Evolutionary conservation across 1,284 basidiomycete species (phyloP).

Genomic region (Apiotrichum domesticum): DNA sequence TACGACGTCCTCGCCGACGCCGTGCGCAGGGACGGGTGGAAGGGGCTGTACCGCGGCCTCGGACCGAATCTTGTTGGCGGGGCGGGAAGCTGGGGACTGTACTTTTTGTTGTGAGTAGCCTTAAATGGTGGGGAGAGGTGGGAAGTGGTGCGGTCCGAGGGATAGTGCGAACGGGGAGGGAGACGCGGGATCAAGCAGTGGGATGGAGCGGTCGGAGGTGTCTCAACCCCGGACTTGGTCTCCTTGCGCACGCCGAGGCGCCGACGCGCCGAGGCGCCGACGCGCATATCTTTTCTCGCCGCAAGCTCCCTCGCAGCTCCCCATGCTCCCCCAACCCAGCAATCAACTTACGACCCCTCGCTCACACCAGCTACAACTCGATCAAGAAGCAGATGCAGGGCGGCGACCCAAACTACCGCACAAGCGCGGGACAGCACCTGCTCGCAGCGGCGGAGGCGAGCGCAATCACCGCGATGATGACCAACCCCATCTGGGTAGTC

Average conservation of each 20-base stretch:
- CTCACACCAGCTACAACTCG: constrained; percentile 73
- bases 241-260: too few species aligned
- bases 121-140: too few species aligned
- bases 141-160: too few species aligned
- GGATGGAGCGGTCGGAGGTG: too few species aligned
- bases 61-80: constrained; percentile 91
- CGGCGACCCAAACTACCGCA: constrained; percentile 41
- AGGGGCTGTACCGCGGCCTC: constrained; percentile 84
- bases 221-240: too few species aligned
- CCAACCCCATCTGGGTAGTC: constrained; percentile 98
- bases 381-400: constrained; percentile 65
- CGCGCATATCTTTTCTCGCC: too few species aligned
- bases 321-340: too few species aligned
- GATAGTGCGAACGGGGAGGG: too few species aligned
- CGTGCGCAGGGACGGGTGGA: constrained; percentile 68
- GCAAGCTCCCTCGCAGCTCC: too few species aligned
- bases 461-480: constrained; percentile 86
- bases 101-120: constrained; percentile 85
- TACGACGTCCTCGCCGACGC: constrained; percentile 70
- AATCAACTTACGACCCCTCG: neutral
- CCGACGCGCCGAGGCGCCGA: too few species aligned
- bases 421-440: constrained; percentile 76
- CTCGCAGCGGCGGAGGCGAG: constrained; percentile 91
- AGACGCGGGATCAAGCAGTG: too few species aligned
- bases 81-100: constrained; percentile 94